Evolutionary conservation across 1,284 basidiomycete species (phyloP).

Genomic region (Fistulinella cinereoalba): DNA sequence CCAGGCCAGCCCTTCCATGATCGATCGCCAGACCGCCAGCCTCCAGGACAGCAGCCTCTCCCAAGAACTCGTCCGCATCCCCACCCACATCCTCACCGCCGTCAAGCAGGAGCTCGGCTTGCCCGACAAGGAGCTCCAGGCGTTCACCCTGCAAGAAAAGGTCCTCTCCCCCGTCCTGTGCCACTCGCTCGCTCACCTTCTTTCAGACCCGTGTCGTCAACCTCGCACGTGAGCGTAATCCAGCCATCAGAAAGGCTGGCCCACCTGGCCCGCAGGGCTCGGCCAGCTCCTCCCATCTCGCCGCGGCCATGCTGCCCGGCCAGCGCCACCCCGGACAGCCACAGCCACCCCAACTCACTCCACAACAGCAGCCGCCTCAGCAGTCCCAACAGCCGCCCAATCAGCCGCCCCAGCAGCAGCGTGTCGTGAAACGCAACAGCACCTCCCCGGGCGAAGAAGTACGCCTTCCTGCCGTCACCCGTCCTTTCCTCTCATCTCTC

Average conservation of each 20-base stretch:
- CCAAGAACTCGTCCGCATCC: slow-evolving; percentile 40
- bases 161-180: slow-evolving; percentile 37
- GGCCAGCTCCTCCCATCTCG: slow-evolving; percentile 38
- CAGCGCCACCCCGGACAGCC: slow-evolving; percentile 30
- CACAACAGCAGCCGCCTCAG: slow-evolving; percentile 25
- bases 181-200: not conserved
- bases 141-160: slow-evolving; percentile 53
- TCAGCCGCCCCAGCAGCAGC: slow-evolving; percentile 28
- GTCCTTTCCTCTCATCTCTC: too few relatives aligned
- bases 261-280: slow-evolving; percentile 35
- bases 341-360: slow-evolving; percentile 21
- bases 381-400: slow-evolving; percentile 10
- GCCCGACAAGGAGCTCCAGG: slow-evolving; percentile 46
- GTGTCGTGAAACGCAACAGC: slow-evolving; percentile 58
- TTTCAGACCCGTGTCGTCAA: slow-evolving; percentile 40
- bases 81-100: slow-evolving; percentile 28
- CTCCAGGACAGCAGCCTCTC: slow-evolving; percentile 23
- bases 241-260: slow-evolving; percentile 28
- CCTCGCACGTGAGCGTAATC: slow-evolving; percentile 27
- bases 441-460: slow-evolving; percentile 72
- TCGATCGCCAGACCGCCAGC: slow-evolving; percentile 39
- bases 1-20: slow-evolving; percentile 56
- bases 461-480: too few relatives aligned
- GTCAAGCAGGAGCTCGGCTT: slow-evolving; percentile 49
- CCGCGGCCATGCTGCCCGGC: slow-evolving; percentile 22